Evolutionary conservation across 163 green algal species (phyloP).

Genomic region (Prototheca cutis): DNA sequence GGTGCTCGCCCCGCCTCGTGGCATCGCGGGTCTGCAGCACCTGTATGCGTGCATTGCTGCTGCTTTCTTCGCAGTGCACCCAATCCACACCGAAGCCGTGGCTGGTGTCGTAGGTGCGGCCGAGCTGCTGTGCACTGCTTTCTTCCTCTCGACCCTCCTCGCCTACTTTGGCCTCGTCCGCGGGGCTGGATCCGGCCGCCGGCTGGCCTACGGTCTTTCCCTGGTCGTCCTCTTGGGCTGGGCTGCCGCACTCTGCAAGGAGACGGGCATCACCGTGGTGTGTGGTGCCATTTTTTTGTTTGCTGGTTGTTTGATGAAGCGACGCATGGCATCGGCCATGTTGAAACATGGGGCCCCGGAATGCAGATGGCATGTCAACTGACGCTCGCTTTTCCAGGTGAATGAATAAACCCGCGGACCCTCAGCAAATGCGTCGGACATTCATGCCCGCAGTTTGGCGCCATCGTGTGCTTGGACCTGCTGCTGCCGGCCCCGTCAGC

Average conservation of each 20-base stretch:
- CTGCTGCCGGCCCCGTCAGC: neutral
- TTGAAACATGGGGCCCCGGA: too few relatives aligned
- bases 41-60: slow-evolving; percentile 30
- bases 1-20: too few relatives aligned
- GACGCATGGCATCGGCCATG: too few relatives aligned
- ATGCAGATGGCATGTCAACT: too few relatives aligned
- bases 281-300: too few relatives aligned
- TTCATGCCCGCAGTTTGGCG: neutral
- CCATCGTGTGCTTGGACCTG: neutral
- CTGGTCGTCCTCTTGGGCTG: slow-evolving; percentile 9
- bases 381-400: too few relatives aligned
- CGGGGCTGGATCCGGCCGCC: neutral
- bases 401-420: too few relatives aligned
- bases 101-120: slow-evolving; percentile 62
- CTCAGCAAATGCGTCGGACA: too few relatives aligned
- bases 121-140: slow-evolving; percentile 53
- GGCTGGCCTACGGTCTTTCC: slow-evolving; percentile 26
- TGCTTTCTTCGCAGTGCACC: slow-evolving; percentile 61
- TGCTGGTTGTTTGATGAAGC: neutral
- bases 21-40: too few relatives aligned
- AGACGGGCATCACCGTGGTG: slow-evolving; percentile 69
- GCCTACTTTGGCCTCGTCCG: slow-evolving; percentile 6
- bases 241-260: slow-evolving; percentile 55
- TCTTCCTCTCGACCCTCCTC: slow-evolving; percentile 33
- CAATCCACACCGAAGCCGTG: slow-evolving; percentile 67